A percentile compares a stretch with the other conserved stretches of the same genome.
phyloP scores from a whole-genome alignment of 2,329 filamentous ascomycete species.

The Fusarium globosum region DNA sequence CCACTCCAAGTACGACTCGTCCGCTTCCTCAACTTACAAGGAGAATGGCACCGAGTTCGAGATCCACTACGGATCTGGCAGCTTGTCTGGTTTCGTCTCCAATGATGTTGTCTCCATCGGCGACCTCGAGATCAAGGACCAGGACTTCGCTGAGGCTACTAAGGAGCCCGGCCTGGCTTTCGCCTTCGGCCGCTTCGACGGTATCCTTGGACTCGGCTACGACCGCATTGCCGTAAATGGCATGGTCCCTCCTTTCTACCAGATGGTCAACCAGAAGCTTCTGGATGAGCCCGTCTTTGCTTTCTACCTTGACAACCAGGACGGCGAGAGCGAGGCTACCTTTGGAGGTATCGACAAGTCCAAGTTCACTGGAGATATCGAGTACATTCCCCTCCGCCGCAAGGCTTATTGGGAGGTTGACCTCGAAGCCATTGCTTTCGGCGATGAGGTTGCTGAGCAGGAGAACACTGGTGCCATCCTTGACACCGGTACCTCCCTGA shows the following conservation, averaged over 20 bases:
- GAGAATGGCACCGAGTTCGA: conserved; percentile 92
- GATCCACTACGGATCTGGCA: conserved; percentile 95
- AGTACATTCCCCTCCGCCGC: conserved; percentile 92
- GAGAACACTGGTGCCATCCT: conserved; percentile 96
- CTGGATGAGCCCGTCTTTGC: conserved; percentile 94
- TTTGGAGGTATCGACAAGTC: conserved; percentile 90
- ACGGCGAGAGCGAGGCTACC: conserved; percentile 83
- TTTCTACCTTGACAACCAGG: conserved; percentile 87
- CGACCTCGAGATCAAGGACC: conserved; percentile 86
- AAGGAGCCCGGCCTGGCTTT: conserved; percentile 96
- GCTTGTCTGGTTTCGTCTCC: conserved; percentile 92
- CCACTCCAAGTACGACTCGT: conserved; percentile 95
- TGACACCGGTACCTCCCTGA: conserved; percentile 97
- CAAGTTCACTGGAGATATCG: conserved; percentile 86
- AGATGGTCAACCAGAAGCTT: conserved; percentile 89
- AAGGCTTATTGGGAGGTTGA: conserved; percentile 99
- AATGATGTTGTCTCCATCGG: conserved; percentile 88
- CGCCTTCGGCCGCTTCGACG: conserved; percentile 96
- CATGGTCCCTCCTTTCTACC: conserved; percentile 96
- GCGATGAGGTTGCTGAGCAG: conserved; percentile 85
- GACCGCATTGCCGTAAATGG: conserved; percentile 97
- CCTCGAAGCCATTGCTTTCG: conserved; percentile 90
- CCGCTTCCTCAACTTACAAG: conserved; percentile 89
- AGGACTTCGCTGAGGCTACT: conserved; percentile 97
- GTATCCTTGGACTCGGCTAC: conserved; percentile 93